Percentiles rank a stretch among this genome's conserved stretches.
These are phyloP conservation scores for Orbilia javanica DNA, from an alignment of 2,329 filamentous ascomycete species.

Conservation along the genomic window DNA sequence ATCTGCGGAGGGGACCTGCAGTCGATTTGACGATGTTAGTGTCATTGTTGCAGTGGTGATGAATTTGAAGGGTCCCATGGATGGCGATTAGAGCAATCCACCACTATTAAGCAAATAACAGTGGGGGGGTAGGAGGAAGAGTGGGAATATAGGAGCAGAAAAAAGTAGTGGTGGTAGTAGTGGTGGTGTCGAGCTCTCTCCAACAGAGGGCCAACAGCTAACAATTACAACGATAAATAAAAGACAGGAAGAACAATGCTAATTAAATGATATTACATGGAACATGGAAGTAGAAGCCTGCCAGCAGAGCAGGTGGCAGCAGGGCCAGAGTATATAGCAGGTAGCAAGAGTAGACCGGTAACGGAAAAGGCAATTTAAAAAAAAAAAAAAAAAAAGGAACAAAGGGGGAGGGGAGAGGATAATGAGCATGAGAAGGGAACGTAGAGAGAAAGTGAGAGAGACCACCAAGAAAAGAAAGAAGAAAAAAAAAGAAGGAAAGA, in stretches of 20 bases:
- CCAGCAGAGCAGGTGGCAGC: too few relatives aligned
- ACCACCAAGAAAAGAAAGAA: not conserved
- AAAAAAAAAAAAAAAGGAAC: too few relatives aligned
- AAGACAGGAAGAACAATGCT: conserved; percentile 2
- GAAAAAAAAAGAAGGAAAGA: not conserved
- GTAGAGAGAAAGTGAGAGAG: not conserved
- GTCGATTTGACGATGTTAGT: conserved; percentile 13
- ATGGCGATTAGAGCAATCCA: not conserved
- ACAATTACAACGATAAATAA: not conserved
- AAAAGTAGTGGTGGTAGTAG: not conserved
- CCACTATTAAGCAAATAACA: not conserved
- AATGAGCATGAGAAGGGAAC: not conserved
- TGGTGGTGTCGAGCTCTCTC: not conserved
- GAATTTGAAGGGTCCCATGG: conserved; percentile 6
- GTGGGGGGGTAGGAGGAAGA: too few relatives aligned
- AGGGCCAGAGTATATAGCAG: not conserved
- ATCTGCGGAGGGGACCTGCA: conserved; percentile 44
- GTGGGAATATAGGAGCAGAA: not conserved
- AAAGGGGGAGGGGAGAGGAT: too few relatives aligned
- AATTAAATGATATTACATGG: not conserved
- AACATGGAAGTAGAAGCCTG: conserved; percentile 13
- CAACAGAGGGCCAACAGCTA: conserved; percentile 22
- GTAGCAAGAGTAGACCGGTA: too few relatives aligned
- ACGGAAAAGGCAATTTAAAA: conserved; percentile 14
- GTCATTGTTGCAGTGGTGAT: not conserved